These are phyloP conservation scores for Podaxis carcinomalis DNA, from an alignment of 768 basidiomycete genomes.

Conservation along the genomic window DNA sequence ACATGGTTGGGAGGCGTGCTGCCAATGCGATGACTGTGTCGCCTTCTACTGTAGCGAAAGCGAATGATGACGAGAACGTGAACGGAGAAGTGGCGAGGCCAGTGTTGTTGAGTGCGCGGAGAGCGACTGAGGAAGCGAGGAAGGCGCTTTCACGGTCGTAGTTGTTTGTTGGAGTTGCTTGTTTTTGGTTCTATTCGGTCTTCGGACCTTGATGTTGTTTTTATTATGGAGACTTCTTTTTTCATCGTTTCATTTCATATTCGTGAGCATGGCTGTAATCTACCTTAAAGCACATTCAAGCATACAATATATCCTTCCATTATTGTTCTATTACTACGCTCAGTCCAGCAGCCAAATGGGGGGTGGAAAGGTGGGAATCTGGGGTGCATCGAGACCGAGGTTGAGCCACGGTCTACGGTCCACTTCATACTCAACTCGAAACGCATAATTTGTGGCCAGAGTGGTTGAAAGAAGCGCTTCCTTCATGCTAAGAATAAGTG, in stretches of 20 bases:
- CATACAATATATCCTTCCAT: background rate
- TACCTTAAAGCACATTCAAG: background rate
- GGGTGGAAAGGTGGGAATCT: background rate
- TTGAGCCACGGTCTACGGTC: background rate
- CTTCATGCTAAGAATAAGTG: background rate
- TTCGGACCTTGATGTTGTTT: background rate
- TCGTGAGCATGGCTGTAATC: conserved; percentile 1
- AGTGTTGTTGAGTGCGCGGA: conserved; percentile 40
- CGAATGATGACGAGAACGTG: conserved; percentile 14
- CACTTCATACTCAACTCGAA: background rate
- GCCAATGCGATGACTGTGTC: conserved; percentile 10
- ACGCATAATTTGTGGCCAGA: background rate
- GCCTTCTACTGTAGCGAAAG: background rate
- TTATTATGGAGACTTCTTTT: background rate
- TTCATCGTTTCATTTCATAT: background rate
- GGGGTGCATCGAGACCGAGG: background rate
- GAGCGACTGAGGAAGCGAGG: conserved; percentile 48
- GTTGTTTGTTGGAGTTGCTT: background rate
- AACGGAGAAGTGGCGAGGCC: conserved; percentile 26
- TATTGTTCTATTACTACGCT: no score
- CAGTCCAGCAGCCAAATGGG: background rate
- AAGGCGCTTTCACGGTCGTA: conserved; percentile 37
- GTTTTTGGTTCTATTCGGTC: background rate
- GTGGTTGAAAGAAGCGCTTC: background rate
- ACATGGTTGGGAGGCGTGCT: conserved; percentile 33